Base-by-base conservation (phyloP, 768 basidiomycete species). In the Tricholoma bakamatsutake region DNA sequence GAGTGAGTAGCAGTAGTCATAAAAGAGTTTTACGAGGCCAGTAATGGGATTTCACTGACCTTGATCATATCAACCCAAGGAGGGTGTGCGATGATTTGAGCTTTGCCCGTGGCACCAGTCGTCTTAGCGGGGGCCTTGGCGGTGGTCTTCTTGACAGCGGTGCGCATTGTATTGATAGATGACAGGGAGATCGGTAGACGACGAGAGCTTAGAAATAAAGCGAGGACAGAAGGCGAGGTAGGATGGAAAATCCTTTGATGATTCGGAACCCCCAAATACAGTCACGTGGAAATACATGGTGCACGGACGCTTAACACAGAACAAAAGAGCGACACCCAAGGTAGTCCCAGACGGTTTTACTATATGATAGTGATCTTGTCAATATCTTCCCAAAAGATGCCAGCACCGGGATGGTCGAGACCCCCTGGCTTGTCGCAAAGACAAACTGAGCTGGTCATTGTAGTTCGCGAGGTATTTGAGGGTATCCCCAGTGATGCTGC, bases 1-100 rank as follows among this genome's bases (percentile, higher is more conserved):
- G 59, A 15, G 56, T 45, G 52, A 45, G 48, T 21, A 34, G 48
- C 2, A 58, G 59, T 47, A 43, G 64, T 63, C 57, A 61, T 57
- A 56, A 50, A 15, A 59, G 11, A 59, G 50, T 51, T 57, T 50
- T 5, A 50, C 33, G 46, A 67, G 65, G 60, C 72, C 70, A 65
- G 64, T 70, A 64, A 74, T 72, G 73, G 35, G 72, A 60, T 61
- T 57, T 57, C 52, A 61, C 74, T 60, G 61, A 88, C 87, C 79
- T 85, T 88, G 71, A 88, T 88, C 87, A 88, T 88, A 64, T 88
- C 87, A 55, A 83, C 75, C 87, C 87, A 88, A 57, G 77, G 72
- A 5, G 87, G 87, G 70, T 87, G 87, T 47, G 76, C 63, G 35
- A 73, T 62, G 50, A 72, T 62, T 64, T 73, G 68, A 62, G 73